These are phyloP conservation scores for Ceratocystis diversiconidia DNA, from an alignment of 2,329 filamentous ascomycete genomes.

Conservation along the genomic window DNA sequence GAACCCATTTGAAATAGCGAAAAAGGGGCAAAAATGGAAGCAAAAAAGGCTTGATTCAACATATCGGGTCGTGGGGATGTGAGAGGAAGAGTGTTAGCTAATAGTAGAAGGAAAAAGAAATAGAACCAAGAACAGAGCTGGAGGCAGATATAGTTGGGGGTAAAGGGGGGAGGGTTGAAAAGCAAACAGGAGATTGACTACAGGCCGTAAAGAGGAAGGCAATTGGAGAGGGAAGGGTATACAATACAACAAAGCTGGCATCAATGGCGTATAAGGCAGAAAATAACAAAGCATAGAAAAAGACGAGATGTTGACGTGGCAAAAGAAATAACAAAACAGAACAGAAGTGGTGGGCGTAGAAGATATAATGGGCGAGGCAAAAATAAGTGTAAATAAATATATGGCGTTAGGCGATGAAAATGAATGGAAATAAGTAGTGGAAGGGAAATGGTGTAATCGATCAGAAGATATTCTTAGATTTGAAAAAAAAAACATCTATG, in stretches of 20 bases:
- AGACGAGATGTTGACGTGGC: neutral
- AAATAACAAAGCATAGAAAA: slow-evolving; percentile 10
- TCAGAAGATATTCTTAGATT: too few relatives aligned
- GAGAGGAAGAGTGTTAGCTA: neutral
- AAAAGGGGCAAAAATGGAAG: neutral
- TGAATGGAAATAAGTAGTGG: neutral
- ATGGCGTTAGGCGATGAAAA: neutral
- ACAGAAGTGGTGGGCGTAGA: slow-evolving; percentile 2
- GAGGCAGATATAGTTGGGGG: neutral
- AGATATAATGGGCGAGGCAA: slow-evolving; percentile 14
- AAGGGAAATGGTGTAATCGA: too few relatives aligned
- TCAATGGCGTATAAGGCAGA: neutral
- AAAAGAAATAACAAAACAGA: slow-evolving; percentile 11
- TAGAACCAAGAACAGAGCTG: slow-evolving; percentile 13
- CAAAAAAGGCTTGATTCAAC: neutral
- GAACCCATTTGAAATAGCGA: neutral
- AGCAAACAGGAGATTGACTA: neutral
- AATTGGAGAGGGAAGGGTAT: neutral
- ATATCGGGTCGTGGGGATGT: neutral
- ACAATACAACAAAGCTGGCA: slow-evolving; percentile 4
- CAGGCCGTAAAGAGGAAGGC: neutral
- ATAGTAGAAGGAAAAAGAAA: neutral
- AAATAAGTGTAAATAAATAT: neutral
- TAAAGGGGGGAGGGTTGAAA: too few relatives aligned
- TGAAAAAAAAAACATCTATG: neutral